Conservation (phyloP, 2,329 filamentous ascomycete genomes). For the Pseudogymnoascus sp. region DNA sequence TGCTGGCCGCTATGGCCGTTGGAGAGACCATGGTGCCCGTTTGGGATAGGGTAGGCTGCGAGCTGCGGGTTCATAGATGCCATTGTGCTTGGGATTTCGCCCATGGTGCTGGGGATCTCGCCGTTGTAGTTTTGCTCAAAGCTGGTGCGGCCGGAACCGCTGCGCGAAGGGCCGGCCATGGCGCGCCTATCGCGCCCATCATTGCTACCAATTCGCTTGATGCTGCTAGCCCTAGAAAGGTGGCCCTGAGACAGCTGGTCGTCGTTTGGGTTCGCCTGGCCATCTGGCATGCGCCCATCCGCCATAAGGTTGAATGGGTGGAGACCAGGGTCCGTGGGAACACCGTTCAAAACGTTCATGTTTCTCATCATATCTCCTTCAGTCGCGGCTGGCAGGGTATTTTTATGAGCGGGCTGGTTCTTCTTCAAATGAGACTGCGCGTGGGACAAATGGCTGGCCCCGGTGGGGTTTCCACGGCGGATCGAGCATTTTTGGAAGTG, state of each 20-base stretch:
- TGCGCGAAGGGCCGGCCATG: constrained; percentile 46
- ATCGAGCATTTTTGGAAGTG: constrained; percentile 99
- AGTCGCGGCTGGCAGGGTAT: constrained; percentile 38
- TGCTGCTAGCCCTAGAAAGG: constrained; percentile 52
- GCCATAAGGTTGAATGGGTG: constrained; percentile 50
- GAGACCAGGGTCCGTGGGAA: constrained; percentile 48
- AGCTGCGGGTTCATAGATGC: constrained; percentile 49
- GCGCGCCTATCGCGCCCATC: constrained; percentile 48
- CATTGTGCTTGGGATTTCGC: constrained; percentile 27
- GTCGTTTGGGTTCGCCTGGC: constrained; percentile 41
- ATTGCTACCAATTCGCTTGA: constrained; percentile 48
- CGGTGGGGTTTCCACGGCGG: constrained; percentile 88
- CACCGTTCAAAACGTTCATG: constrained; percentile 52
- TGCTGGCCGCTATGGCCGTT: constrained; percentile 2
- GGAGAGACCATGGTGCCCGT: constrained; percentile 42
- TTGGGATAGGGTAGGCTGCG: constrained; percentile 55
- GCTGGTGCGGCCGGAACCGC: constrained; percentile 33
- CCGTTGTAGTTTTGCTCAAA: constrained; percentile 49
- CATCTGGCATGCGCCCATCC: constrained; percentile 25
- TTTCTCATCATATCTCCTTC: constrained; percentile 49
- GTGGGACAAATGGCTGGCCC: constrained; percentile 88
- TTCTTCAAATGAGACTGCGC: constrained; percentile 85
- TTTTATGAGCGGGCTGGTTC: constrained; percentile 52
- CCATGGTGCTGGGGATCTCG: constrained; percentile 52
- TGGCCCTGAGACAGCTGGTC: constrained; percentile 55